These are phyloP conservation scores for Fonsecaea pugnacius DNA, from an alignment of 2,329 filamentous ascomycete genomes.

Conservation along the genomic window DNA sequence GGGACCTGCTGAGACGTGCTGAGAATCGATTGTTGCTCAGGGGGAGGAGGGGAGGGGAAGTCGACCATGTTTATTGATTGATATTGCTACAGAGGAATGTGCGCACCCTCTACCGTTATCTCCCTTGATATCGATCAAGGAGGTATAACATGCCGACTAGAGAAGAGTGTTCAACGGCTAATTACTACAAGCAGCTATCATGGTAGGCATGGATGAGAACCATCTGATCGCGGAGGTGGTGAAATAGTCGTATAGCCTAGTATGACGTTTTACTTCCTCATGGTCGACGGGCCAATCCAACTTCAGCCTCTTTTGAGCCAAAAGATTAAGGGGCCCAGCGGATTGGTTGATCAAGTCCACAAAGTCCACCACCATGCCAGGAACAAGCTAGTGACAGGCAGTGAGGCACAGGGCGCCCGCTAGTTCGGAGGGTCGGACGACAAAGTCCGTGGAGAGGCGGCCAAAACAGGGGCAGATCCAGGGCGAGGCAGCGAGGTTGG, in stretches of 20 bases:
- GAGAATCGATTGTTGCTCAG: background rate
- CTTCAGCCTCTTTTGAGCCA: background rate
- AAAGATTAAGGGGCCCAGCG: background rate
- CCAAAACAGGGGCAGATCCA: conserved; percentile 11
- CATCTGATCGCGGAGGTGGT: background rate
- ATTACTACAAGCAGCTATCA: no score
- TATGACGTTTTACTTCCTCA: background rate
- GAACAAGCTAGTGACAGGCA: background rate
- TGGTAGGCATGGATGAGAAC: no score
- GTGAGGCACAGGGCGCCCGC: conserved; percentile 13
- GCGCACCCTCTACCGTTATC: no score
- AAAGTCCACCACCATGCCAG: background rate
- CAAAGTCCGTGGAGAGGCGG: conserved; percentile 31
- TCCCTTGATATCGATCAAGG: no score
- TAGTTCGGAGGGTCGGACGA: conserved; percentile 28
- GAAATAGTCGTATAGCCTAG: no score
- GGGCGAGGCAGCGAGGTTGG: conserved; percentile 1
- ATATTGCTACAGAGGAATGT: no score
- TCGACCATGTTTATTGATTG: no score
- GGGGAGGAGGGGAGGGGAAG: background rate
- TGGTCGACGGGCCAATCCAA: background rate
- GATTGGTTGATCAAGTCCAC: background rate
- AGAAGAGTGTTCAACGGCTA: no score
- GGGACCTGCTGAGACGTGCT: background rate
- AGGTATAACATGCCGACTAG: no score